Conservation (phyloP, 169 alveolate species). For the Perkinsus chesapeaki region DNA sequence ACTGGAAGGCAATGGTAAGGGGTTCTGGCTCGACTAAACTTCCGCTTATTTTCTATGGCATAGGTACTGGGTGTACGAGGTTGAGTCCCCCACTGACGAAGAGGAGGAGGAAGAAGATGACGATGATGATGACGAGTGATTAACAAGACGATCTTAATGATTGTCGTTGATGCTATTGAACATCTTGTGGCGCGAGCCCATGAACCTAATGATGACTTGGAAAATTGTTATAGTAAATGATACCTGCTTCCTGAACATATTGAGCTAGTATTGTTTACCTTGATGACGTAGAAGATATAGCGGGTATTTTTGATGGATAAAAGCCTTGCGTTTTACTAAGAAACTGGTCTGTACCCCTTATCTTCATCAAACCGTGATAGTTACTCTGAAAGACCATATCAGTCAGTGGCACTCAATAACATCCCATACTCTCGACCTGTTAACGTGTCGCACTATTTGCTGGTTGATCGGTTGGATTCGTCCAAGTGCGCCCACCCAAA, state of each 20-base stretch:
- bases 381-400: too few species aligned
- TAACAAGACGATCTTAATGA: neutral
- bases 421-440: too few species aligned
- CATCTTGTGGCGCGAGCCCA: conserved; percentile 5
- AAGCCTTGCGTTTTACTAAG: neutral
- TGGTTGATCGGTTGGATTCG: too few species aligned
- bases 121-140: neutral
- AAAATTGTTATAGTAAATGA: neutral
- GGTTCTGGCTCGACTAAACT: neutral
- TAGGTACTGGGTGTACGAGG: conserved; percentile 79
- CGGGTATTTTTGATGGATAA: neutral
- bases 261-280: neutral
- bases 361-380: too few species aligned
- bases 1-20: conserved; percentile 71
- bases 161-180: neutral
- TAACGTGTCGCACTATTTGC: too few species aligned
- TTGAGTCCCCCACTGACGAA: conserved; percentile 72
- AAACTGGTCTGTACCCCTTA: neutral
- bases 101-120: conserved; percentile 29
- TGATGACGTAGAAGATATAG: neutral
- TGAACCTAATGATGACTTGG: neutral
- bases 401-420: too few species aligned
- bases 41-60: neutral
- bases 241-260: neutral
- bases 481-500: too few species aligned